phyloP scores from a whole-genome alignment of 768 basidiomycete species.

The Mycena venus region DNA sequence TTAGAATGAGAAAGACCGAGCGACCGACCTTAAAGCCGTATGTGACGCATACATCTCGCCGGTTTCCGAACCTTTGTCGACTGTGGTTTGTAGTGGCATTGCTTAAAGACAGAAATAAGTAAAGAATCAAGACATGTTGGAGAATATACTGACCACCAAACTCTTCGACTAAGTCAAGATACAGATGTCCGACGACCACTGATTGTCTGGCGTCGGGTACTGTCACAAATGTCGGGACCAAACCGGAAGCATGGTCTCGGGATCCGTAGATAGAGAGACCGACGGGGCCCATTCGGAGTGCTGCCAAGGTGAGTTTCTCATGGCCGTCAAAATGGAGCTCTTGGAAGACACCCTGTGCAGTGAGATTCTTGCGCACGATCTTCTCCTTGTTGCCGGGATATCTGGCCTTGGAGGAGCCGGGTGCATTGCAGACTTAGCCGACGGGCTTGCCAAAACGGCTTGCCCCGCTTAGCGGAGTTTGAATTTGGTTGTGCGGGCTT shows the following conservation, averaged over 20 bases:
- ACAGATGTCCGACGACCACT: background rate
- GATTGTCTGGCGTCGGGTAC: too few relatives aligned
- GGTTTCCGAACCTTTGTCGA: background rate
- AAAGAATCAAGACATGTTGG: background rate
- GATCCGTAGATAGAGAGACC: background rate
- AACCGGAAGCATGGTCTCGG: background rate
- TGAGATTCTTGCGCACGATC: background rate
- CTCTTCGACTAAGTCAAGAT: background rate
- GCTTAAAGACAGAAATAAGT: background rate
- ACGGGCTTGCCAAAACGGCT: too few relatives aligned
- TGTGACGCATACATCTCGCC: background rate
- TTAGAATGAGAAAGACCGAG: background rate
- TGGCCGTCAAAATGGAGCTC: constrained; percentile 14
- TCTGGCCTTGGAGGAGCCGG: background rate
- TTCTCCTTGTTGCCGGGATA: background rate
- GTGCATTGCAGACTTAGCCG: too few relatives aligned
- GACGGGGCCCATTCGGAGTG: constrained; percentile 5
- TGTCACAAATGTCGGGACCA: too few relatives aligned
- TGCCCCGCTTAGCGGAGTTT: too few relatives aligned
- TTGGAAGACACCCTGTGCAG: constrained; percentile 1
- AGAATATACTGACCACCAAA: background rate
- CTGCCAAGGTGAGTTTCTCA: background rate
- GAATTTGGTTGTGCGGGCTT: too few relatives aligned
- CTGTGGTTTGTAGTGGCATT: background rate
- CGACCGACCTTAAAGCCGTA: background rate